Evolutionary conservation across 2,329 filamentous ascomycete species (phyloP), one percentile per base, ranked within the genome.

Genomic region (Colletotrichum karsti): DNA sequence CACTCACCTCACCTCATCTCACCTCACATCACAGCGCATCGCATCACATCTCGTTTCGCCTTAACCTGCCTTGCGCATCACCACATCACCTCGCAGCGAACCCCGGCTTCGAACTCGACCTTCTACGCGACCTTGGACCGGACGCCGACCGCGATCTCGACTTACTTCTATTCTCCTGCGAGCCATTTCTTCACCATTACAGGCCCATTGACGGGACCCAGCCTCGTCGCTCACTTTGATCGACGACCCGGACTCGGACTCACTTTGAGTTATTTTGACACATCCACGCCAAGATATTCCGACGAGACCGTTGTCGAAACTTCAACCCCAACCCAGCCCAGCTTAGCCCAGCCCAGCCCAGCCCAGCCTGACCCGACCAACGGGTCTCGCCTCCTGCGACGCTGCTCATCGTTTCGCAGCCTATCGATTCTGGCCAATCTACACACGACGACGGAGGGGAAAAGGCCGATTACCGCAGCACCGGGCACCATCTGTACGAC

Each of bases 381-480:
- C 65, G 53, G 65, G 24, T 59, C 51, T 68, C 60, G 60, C 54
- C 65, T 68, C 46, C 22, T 65, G 60, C 53, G 60, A 68, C 65
- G 61, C 51, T 44, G 44, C 65, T 46, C 46, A 26, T 54, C 53
- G 30, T 64, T 54, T 65, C 46, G 44, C 54, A 59, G 54, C 53
- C 60, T 54, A 59, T 68, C 53, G 15, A 18, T 41, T 53, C 30
- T 28, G 22, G n/a, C 44, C 39, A 59, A 26, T n/a, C 46, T 59
- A 28, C 44, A 46, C 46, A 54, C 65, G 44, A 58, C 60, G 46
- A 59, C n/a, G n/a, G 18, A 30, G 18, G 18, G 57, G 61, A 64
- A 65, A 41, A 48, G 37, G 65, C 64, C 60, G 65, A 68, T 20
- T 65, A 68, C 65, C 65, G 65, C 65, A 68, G 53, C 60, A 59